Percentiles rank a stretch among this genome's conserved stretches.
Conservation (phyloP, 2,329 filamentous ascomycete species). For the Claviceps humidiphila region DNA sequence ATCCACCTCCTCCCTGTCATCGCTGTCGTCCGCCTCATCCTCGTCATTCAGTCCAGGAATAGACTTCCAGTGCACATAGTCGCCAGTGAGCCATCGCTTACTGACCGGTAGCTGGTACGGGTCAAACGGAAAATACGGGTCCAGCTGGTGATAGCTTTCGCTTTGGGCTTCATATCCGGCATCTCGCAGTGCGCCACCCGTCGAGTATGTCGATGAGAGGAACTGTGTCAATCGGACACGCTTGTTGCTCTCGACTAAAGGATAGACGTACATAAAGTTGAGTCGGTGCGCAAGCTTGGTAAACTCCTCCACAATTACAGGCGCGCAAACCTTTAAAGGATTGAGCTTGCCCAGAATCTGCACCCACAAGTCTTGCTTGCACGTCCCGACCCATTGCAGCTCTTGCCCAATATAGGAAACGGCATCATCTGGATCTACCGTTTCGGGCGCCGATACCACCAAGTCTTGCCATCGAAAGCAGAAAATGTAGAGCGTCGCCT, state of each 20-base stretch:
- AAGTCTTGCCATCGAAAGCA: constrained; percentile 97
- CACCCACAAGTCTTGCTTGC: constrained; percentile 59
- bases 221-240: constrained; percentile 66
- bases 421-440: constrained; percentile 48
- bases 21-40: constrained; percentile 40
- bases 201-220: constrained; percentile 42
- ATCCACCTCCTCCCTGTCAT: constrained; percentile 36
- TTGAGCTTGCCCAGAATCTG: constrained; percentile 85
- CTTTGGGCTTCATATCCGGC: constrained; percentile 38
- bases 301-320: constrained; percentile 82
- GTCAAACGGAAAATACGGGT: constrained; percentile 95
- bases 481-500: constrained; percentile 86
- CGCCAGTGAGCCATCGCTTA: constrained; percentile 72
- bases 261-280: constrained; percentile 78
- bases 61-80: constrained; percentile 71
- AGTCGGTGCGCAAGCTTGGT: constrained; percentile 77
- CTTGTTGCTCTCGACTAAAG: constrained; percentile 85
- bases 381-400: constrained; percentile 61
- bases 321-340: constrained; percentile 87
- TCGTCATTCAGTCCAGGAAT: constrained; percentile 56
- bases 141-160: constrained; percentile 71
- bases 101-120: constrained; percentile 84
- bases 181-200: constrained; percentile 41
- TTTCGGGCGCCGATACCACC: constrained; percentile 47
- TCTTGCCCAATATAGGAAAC: constrained; percentile 53